phyloP scores from a whole-genome alignment of 2,329 filamentous ascomycete species.

The Sporothrix brunneoviolacea region DNA sequence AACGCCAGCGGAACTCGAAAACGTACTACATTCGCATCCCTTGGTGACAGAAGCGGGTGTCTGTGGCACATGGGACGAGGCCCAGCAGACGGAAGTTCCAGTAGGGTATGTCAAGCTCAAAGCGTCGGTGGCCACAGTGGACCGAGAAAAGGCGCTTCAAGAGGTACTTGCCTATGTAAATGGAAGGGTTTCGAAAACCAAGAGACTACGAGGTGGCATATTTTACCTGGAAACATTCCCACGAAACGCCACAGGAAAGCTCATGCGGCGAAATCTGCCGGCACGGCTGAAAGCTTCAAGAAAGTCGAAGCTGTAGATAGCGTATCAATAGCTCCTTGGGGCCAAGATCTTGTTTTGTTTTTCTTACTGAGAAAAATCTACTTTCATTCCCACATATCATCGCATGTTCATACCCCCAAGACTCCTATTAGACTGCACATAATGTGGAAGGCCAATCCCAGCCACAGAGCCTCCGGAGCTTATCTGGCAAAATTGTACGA shows the following conservation, averaged over 20 bases:
- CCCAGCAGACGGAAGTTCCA: conserved; percentile 5
- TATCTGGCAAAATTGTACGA: too few relatives aligned
- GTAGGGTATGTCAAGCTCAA: conserved; percentile 7
- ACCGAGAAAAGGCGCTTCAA: background rate
- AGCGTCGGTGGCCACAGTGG: background rate
- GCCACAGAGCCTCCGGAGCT: too few relatives aligned
- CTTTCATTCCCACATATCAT: too few relatives aligned
- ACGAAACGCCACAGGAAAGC: background rate
- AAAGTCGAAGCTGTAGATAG: conserved; percentile 1
- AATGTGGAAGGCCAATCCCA: too few relatives aligned
- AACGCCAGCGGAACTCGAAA: conserved; percentile 7
- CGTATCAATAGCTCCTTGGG: too few relatives aligned
- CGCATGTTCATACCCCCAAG: too few relatives aligned
- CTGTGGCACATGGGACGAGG: conserved; percentile 1
- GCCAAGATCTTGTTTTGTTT: too few relatives aligned
- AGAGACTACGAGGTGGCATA: background rate
- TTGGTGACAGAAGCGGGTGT: conserved; percentile 6
- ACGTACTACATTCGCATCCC: background rate
- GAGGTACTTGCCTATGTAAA: background rate
- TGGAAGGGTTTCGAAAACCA: background rate
- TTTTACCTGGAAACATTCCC: background rate
- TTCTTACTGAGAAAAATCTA: too few relatives aligned
- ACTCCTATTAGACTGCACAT: too few relatives aligned
- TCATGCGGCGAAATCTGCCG: conserved; percentile 3
- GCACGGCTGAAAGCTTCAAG: background rate